A percentile compares a stretch with the other conserved stretches of the same genome.
These are phyloP conservation scores for Pyrenochaeta sp. DNA, from an alignment of 2,329 filamentous ascomycete genomes.

Conservation along the genomic window DNA sequence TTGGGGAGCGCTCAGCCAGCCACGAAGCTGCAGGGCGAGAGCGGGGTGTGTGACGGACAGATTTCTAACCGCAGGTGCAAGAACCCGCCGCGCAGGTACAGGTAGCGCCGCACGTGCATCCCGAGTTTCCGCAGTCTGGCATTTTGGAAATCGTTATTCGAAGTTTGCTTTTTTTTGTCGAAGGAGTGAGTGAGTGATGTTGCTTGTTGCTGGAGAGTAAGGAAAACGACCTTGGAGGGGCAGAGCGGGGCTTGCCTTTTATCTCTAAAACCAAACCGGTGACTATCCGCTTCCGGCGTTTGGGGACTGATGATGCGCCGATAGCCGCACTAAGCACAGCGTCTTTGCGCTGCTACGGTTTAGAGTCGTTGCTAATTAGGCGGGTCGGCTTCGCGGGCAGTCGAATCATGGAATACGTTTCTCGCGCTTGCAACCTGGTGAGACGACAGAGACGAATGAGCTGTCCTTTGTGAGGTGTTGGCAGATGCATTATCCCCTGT, in stretches of 20 bases:
- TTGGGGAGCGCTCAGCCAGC: neutral
- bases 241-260: constrained; percentile 25
- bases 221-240: constrained; percentile 15
- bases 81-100: constrained; percentile 43
- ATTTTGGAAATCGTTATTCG: constrained; percentile 31
- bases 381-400: constrained; percentile 4
- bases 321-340: constrained; percentile 26
- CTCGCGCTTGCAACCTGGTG: constrained; percentile 6
- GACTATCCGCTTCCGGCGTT: constrained; percentile 20
- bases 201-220: constrained; percentile 14
- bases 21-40: neutral
- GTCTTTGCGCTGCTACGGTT: neutral
- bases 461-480: constrained; percentile 13
- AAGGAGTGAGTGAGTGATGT: constrained; percentile 11
- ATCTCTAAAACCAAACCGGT: constrained; percentile 10
- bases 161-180: constrained; percentile 12
- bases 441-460: constrained; percentile 14
- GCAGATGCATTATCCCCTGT: constrained; percentile 18
- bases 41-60: constrained; percentile 10
- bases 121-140: constrained; percentile 44
- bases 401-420: constrained; percentile 10
- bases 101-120: constrained; percentile 43
- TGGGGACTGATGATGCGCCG: constrained; percentile 15
- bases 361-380: constrained; percentile 10
- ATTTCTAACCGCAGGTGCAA: constrained; percentile 41